Evolutionary conservation across 2,329 filamentous ascomycete genomes (phyloP), one percentile per base, ranked within the genome.

Genomic region (Cladosporium sp.): DNA sequence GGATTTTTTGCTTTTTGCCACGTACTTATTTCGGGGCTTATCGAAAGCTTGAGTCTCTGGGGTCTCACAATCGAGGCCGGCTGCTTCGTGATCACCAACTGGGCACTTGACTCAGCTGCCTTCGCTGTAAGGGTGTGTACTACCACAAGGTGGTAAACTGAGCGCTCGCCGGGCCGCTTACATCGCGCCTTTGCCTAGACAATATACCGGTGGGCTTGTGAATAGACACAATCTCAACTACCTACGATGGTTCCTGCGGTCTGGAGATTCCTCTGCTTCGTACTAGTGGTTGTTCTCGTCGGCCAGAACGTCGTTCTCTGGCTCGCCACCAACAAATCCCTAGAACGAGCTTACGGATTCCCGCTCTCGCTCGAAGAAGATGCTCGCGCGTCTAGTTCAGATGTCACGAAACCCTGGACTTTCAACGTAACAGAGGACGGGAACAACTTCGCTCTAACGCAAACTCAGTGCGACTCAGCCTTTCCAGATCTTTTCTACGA

Each of bases 401-500:
- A 47, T 14, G 4, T 6, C 18, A 15, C 30, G 11, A 26, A 41
- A 15, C 7, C 32, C 32, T 70, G 69, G 68, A 41, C n/a, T 1
- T 70, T 69, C 62, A 57, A 67, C 30, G 11, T 32, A 15, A 41
- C 59, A 14, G 63, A 57, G 10, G 68, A 73, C 49, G 68, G 61
- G 11, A 59, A 66, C 36, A 70, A 71, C 68, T 64, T 67, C 34
- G 66, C 57, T 8, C 64, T 74, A n/a, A 66, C 63, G 32, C 21
- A 67, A 15, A 59, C 57, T 14, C 73, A 74, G 65, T 76, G 74
- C 68, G 61, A 67, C 47, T 26, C 57, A 4, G 69, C 70, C 2
- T 76, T 76, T 30, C 74, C 74, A 1, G 59, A 71, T 5, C 68
- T 75, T 2, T 75, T 72, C 64, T 41, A 68, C 41, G 74, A 76